Percentiles rank a stretch among this genome's conserved stretches.
Conservation (phyloP, 2,329 filamentous ascomycete species). For the Mycosphaerella arachidis region DNA sequence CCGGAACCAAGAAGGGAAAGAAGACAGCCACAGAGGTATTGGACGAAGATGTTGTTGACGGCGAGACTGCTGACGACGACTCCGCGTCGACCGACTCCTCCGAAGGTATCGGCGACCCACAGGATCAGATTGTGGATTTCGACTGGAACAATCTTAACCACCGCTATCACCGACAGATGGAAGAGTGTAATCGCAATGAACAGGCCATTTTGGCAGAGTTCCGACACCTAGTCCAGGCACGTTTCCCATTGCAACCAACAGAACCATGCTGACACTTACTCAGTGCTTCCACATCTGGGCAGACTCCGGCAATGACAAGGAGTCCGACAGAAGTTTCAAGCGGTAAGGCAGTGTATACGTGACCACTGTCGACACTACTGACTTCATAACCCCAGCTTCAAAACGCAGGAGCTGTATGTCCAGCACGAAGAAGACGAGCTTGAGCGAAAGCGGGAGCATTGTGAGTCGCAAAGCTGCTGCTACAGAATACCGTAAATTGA, state of each 20-base stretch:
- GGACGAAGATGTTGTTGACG: background rate
- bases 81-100: slow-evolving; percentile 14
- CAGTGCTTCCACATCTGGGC: slow-evolving; percentile 82
- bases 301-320: slow-evolving; percentile 63
- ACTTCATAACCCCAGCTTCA: slow-evolving; percentile 52
- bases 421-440: slow-evolving; percentile 67
- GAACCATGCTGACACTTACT: slow-evolving; percentile 7
- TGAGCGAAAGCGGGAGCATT: slow-evolving; percentile 71
- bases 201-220: slow-evolving; percentile 39
- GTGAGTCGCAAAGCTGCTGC: slow-evolving; percentile 48
- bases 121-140: slow-evolving; percentile 50
- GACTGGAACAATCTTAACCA: slow-evolving; percentile 75
- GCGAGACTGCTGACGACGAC: slow-evolving; percentile 11
- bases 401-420: slow-evolving; percentile 73
- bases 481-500: background rate
- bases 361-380: background rate
- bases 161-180: slow-evolving; percentile 63
- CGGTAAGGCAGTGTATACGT: slow-evolving; percentile 47
- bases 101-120: slow-evolving; percentile 22
- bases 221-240: slow-evolving; percentile 56
- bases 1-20: background rate
- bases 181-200: slow-evolving; percentile 60
- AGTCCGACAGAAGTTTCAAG: slow-evolving; percentile 72
- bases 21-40: background rate
- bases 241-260: slow-evolving; percentile 4